Base-by-base conservation (phyloP, 2,329 filamentous ascomycete genomes). In the Fusarium temperatum region DNA sequence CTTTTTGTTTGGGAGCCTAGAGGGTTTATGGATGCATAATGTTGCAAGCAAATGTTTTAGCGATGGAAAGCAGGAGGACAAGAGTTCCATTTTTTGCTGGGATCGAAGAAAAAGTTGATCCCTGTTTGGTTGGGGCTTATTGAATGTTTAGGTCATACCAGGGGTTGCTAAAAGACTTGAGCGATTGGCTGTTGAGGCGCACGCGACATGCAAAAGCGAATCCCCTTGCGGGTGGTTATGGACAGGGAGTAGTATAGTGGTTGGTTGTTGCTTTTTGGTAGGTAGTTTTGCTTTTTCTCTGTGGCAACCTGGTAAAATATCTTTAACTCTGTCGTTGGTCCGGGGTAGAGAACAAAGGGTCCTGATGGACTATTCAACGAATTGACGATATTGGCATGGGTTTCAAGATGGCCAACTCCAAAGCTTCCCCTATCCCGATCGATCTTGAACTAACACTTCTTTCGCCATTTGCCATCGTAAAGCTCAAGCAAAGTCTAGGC, bases 61-160 rank as follows among this genome's bases (percentile, higher is more conserved):
- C 9, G n/a, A n/a, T 28, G 56, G 63, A 57, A 44, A 44, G 20
- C 4, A 45, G 39, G 41, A 24, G 20, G 55, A 22, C 14, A 13
- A 48, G 30, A 55, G 35, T 55, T 55, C 51, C 35, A 58, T 32
- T 20, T 42, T 61, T 57, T 56, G 39, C 64, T 50, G 48, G 53
- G 51, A 59, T 55, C 59, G 51, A 58, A 45, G 47, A 61, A 57
- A 47, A 63, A 42, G 24, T 61, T 42, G 36, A 69, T 61, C 64
- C 68, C 53, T 75, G 72, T 45, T 61, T 24, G 24, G 45, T 57
- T 62, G 57, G 71, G 63, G 63, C 56, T 69, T 58, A 73, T 75
- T 28, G 63, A 72, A 74, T 74, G 72, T 72, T 74, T 53, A 66
- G 68, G 59, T 55, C 59, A 66, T 44, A 45, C 26, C 64, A 70